A percentile compares a stretch with the other conserved stretches of the same genome.
Conservation (phyloP, 805 yeast genomes). For the Myxozyma lipomycoides region DNA sequence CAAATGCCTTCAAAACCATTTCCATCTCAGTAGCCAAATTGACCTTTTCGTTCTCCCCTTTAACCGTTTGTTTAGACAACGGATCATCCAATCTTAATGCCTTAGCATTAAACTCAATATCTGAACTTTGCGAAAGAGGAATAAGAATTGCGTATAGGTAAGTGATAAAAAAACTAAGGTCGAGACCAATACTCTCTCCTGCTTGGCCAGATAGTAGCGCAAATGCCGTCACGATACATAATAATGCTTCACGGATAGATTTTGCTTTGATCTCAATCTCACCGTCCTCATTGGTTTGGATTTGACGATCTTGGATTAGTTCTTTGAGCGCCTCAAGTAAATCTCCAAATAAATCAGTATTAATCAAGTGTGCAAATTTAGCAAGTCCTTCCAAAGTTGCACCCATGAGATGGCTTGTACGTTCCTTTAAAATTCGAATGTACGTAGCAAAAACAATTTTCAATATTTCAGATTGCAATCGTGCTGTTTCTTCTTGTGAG, state of each 20-base stretch:
- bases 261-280: slow-evolving; percentile 28
- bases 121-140: slow-evolving; percentile 70
- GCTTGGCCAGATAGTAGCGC: slow-evolving; percentile 74
- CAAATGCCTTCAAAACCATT: slow-evolving; percentile 69
- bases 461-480: slow-evolving; percentile 76
- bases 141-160: slow-evolving; percentile 67
- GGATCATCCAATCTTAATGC: slow-evolving; percentile 80
- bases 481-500: slow-evolving; percentile 81
- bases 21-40: slow-evolving; percentile 89
- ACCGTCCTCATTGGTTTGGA: slow-evolving; percentile 42
- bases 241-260: slow-evolving; percentile 58
- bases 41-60: slow-evolving; percentile 45
- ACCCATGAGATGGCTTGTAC: slow-evolving; percentile 67
- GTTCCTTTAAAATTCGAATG: slow-evolving; percentile 65
- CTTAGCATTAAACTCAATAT: slow-evolving; percentile 80
- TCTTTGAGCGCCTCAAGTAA: slow-evolving; percentile 85
- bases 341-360: slow-evolving; percentile 89
- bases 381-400: slow-evolving; percentile 89
- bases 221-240: slow-evolving; percentile 87
- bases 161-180: slow-evolving; percentile 73
- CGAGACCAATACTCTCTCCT: slow-evolving; percentile 69
- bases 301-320: slow-evolving; percentile 43
- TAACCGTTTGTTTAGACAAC: slow-evolving; percentile 34
- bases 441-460: slow-evolving; percentile 69
- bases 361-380: slow-evolving; percentile 82